Percentiles rank a stretch among this genome's conserved stretches.
Conservation (phyloP, 768 basidiomycete genomes). For the Trametes sanguinea region DNA sequence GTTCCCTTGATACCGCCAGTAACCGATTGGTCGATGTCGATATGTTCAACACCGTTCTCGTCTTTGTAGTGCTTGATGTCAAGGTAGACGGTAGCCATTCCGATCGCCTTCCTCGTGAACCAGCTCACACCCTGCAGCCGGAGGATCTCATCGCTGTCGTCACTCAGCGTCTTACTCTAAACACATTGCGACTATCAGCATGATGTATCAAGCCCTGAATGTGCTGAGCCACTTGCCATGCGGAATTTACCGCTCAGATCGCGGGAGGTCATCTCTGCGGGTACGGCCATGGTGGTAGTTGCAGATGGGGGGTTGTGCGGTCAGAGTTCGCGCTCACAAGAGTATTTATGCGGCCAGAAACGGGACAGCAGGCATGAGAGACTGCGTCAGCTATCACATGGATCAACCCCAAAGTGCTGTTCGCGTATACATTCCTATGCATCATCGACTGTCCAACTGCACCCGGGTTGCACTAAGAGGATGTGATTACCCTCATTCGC, state of each 20-base stretch:
- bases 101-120: constrained; percentile 65
- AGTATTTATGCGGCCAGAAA: constrained; percentile 16
- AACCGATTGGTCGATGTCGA: constrained; percentile 65
- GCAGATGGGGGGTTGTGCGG: neutral
- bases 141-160: constrained; percentile 63
- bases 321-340: neutral
- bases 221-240: constrained; percentile 49
- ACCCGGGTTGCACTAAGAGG: constrained; percentile 12
- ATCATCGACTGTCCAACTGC: constrained; percentile 8
- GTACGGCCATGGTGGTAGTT: constrained; percentile 58
- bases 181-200: neutral
- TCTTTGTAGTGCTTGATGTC: constrained; percentile 62
- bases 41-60: constrained; percentile 57
- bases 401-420: constrained; percentile 1
- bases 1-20: constrained; percentile 63
- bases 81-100: constrained; percentile 58
- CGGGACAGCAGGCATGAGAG: constrained; percentile 3
- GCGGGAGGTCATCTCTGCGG: constrained; percentile 57
- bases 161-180: constrained; percentile 72
- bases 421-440: constrained; percentile 4
- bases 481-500: neutral
- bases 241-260: constrained; percentile 62
- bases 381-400: constrained; percentile 17
- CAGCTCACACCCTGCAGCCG: constrained; percentile 72
- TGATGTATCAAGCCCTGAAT: neutral